Evolutionary conservation across 148 eudicot genomes (phyloP), one percentile per base, ranked within the genome.

Genomic region (Nepenthes gracilis): DNA sequence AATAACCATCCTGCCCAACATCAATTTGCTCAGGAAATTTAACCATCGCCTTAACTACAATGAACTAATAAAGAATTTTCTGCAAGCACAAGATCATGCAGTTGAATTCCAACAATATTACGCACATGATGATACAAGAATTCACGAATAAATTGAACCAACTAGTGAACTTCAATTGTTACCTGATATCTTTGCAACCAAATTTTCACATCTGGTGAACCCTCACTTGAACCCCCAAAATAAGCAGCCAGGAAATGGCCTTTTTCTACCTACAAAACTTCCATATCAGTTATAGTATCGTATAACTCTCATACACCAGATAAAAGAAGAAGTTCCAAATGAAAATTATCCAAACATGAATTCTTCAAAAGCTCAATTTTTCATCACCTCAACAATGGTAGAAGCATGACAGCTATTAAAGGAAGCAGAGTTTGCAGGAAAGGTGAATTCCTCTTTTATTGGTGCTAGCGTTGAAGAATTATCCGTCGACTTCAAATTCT

Each of bases 381-480:
- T 15, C 43, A 8, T 64, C 59, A 92, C 98, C 95, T 93, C 95
- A 50, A 88, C 91, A 58, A 88, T 86, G 47, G 96, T 86, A 58
- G 98, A 88, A 66, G 98, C 96, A 72, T 93, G 98, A 57, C 98
- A 93, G 64, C 79, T 86, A 12, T 68, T 78, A 66, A 93, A 93
- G 23, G 91, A 84, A 47, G 77, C 74, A 2, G 89, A 80, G 35
- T 84, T 73, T 32, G 72, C 85, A 14, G 74, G 58, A 72, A 84
- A 93, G 40, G 96, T 93, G 69, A 88, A 84, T 58, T 82, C 88
- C 53, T 49, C 10, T 11, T 49, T 49, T 40, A 40, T 8, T 40
- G 45, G 45, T 3, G 45, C 8, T 40, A 40, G 8, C 4, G 8
- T 40, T 4, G 45, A 40, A 40, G 45, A 40, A 40, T 40, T 1